Base-by-base conservation (phyloP, 768 basidiomycete species). In the Collybia sp. region DNA sequence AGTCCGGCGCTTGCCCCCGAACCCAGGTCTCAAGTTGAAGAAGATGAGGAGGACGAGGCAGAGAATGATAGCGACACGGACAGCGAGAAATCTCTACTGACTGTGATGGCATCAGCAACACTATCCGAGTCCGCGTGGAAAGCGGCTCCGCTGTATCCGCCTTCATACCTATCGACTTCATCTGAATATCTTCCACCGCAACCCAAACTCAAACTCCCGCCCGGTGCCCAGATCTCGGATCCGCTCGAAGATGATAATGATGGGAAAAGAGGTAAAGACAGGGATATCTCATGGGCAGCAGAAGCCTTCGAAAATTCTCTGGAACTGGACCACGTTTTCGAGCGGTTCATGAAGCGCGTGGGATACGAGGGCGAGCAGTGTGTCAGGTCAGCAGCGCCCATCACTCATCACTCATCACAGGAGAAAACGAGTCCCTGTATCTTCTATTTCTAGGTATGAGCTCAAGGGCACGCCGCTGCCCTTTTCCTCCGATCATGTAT, bases 301-400 rank as follows among this genome's bases (percentile, higher is more conserved):
- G 93, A 95, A 61, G 70, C 75, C 15, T 95, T 90, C 59, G 93
- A 93, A 65, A 83, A 87, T 57, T 85, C 86, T 12, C 58, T 87
- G 40, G 72, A 85, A 38, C 72, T 89, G 36, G 94, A 97, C 62
- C 81, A 82, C 45, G 79, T 91, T 2, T 97, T 98, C 60, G 86
- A 93, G 55, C 74, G 80, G 13, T 98, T 96, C 58, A 80, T 79
- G 43, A 80, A 80, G 56, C 73, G 92, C 30, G 78, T 91, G 10
- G 72, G 66, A 34, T 71, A 77, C 50, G 82, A 85, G 57, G 83
- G 84, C 18, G 78, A 85, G 53, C 95, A 98, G 61, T 94, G 93
- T 53, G 68, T 98, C 40, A 76, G 95, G 92, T 93, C 47, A 42
- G 80, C 70, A 17, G 35, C 31, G 47, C 49, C 18, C 32, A n/a